Percentiles rank a stretch among this genome's conserved stretches.
Conservation (phyloP, 1,139 yeast species). For the Blastobotrys apis region DNA sequence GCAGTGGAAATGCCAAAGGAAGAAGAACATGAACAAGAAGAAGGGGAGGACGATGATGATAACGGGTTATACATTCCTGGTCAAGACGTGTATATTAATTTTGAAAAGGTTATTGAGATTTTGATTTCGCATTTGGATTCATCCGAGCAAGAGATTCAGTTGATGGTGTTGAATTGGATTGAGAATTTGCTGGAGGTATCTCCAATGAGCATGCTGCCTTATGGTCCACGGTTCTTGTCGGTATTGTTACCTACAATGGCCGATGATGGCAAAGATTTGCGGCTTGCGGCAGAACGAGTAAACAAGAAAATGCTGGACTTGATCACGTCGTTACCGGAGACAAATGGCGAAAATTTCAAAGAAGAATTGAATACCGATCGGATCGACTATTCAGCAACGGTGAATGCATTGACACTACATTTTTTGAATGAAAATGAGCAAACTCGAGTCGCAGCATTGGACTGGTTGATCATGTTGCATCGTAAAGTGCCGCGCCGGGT, state of each 20-base stretch:
- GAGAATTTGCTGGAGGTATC: conserved; percentile 68
- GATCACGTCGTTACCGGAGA: conserved; percentile 37
- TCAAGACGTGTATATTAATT: conserved; percentile 80
- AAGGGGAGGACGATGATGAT: conserved; percentile 16
- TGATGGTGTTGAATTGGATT: conserved; percentile 81
- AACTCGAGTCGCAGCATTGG: conserved; percentile 79
- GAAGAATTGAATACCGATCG: conserved; percentile 28
- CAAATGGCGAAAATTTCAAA: conserved; percentile 26
- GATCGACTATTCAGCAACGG: conserved; percentile 55
- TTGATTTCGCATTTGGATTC: conserved; percentile 73
- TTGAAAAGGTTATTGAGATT: conserved; percentile 73
- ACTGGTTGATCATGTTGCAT: conserved; percentile 86
- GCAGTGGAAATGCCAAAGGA: not conserved
- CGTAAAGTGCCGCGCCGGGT: conserved; percentile 61
- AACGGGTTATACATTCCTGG: conserved; percentile 68
- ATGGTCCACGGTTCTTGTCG: conserved; percentile 54
- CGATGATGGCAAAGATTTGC: conserved; percentile 48
- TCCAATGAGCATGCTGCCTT: conserved; percentile 69
- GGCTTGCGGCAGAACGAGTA: conserved; percentile 52
- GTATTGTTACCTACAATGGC: conserved; percentile 55
- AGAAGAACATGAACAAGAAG: not conserved
- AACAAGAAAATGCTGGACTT: conserved; percentile 48
- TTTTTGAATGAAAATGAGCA: conserved; percentile 69
- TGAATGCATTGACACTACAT: conserved; percentile 57
- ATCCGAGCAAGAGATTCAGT: conserved; percentile 70